Evolutionary conservation across 1,284 basidiomycete genomes (phyloP), one percentile per base, ranked within the genome.

Genomic region (Mycena sp.): DNA sequence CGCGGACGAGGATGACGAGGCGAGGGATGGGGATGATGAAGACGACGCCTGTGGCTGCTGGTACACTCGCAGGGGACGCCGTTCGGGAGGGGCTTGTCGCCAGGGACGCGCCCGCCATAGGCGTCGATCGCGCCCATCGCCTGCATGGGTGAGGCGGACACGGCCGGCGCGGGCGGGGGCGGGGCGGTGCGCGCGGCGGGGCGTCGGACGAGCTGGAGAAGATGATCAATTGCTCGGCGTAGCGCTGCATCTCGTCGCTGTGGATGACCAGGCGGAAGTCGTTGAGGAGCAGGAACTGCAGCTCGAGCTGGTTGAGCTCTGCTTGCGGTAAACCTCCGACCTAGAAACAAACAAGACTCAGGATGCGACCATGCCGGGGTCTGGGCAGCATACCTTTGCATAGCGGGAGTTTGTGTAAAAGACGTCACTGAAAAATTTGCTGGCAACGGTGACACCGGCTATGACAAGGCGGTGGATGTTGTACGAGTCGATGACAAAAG

Each of bases 341-440:
- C 94, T 95, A 68, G 29, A 63, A 29, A n/a, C 35, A 32, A 9
- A 50, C 32, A 12, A 21, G 40, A 19, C 19, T 10, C n/a, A 57
- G 38, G 46, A 88, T 56, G n/a, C n/a, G n/a, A n/a, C n/a, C n/a
- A n/a, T n/a, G n/a, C n/a, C n/a, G n/a, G n/a, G n/a, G n/a, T n/a
- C n/a, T n/a, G n/a, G n/a, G n/a, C n/a, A n/a, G n/a, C n/a, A n/a
- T 65, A 96, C 96, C 87, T 99, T 99, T 61, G 97, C 97, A 76
- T 99, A 99, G 37, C 97, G 86, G 29, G 96, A 98, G 74, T 99
- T 99, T n/a, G 97, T 99, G 80, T 99, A 99, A 74, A 99, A 99
- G 11, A 99, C 96, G 76, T 99, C 97, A 64, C 93, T 95, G 77
- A 99, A 99, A 77, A 99, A 99, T 78, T 99, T 99, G 82, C 93